Base-by-base conservation (phyloP, 169 alveolate species). In the Plasmodium vinckei region DNA sequence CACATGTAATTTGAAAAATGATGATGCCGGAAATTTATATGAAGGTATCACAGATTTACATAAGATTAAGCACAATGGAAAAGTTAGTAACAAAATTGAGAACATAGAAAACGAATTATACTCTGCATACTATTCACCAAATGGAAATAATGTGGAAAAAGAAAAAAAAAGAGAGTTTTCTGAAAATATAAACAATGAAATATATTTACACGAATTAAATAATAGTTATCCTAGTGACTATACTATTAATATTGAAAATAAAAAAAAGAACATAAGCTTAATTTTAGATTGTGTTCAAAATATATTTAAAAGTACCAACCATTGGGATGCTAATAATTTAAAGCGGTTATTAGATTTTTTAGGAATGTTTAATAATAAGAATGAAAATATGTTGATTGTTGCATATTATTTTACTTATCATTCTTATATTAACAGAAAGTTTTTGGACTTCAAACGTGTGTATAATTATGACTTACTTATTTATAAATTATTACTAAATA, bases 381-480 rank as follows among this genome's bases (percentile, higher is more conserved):
- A 53, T 33, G n/a, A 54, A 64, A 64, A 77, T 23, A 59, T 77
- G 21, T 27, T 77, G 25, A 17, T 44, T 25, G 27, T 51, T 77
- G 2, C 23, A 42, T 77, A 63, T 10, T 77, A 23, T 13, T 77
- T 46, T 61, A 73, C 42, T 19, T 73, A 60, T 27, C 73, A 73
- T 47, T 64, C 87, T 12, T 73, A 73, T 60, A 65, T 65, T 9
- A 25, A 59, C 12, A 73, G 10, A 60, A 47, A 23, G 33, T 19
- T 73, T 13, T 51, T 46, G 10, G 61, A 73, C 47, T 13, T 73
- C 13, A 73, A 73, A 33, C 64, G n/a, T 13, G 73, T 60, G n/a
- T 73, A 73, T 51, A 73, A 60, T 54, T 73, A 63, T 46, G 87
- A 73, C 59, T 25, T 53, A 27, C 19, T 73, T 4, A 53, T 73